Conservation (phyloP, 352 stramenopile species). For the Thalassiosira ordinaria region DNA sequence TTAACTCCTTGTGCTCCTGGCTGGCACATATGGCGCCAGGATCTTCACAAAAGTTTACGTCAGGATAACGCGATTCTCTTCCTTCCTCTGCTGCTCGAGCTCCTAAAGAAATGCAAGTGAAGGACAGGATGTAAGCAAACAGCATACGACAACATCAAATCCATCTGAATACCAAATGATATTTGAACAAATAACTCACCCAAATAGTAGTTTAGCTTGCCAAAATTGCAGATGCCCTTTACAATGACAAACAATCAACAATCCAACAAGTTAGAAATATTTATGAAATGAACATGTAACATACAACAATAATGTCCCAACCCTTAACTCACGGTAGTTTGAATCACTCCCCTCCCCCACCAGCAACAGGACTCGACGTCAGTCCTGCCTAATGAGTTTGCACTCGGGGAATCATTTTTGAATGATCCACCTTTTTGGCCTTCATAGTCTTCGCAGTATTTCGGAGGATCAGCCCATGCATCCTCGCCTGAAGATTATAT, state of each 20-base stretch:
- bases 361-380: slow-evolving; percentile 67
- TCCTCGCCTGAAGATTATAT: not conserved
- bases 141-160: not conserved
- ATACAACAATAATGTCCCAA: too few species aligned
- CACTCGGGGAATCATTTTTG: slow-evolving; percentile 31
- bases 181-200: slow-evolving; percentile 18
- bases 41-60: slow-evolving; percentile 55
- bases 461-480: not conserved
- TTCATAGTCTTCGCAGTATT: slow-evolving; percentile 28
- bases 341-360: slow-evolving; percentile 44
- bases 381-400: slow-evolving; percentile 41
- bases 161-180: too few species aligned
- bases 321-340: slow-evolving; percentile 21
- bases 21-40: slow-evolving; percentile 57
- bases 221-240: slow-evolving; percentile 67
- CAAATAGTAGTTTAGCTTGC: slow-evolving; percentile 60
- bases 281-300: too few species aligned
- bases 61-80: slow-evolving; percentile 35
- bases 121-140: not conserved
- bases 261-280: too few species aligned
- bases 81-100: slow-evolving; percentile 42
- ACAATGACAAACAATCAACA: too few species aligned
- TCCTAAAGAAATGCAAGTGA: not conserved
- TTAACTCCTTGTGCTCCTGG: slow-evolving; percentile 54
- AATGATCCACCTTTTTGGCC: slow-evolving; percentile 42